Percentiles rank a stretch among this genome's conserved stretches.
Evolutionary conservation across 441 rosid genomes (phyloP).

Genomic region (Croton setiger): DNA sequence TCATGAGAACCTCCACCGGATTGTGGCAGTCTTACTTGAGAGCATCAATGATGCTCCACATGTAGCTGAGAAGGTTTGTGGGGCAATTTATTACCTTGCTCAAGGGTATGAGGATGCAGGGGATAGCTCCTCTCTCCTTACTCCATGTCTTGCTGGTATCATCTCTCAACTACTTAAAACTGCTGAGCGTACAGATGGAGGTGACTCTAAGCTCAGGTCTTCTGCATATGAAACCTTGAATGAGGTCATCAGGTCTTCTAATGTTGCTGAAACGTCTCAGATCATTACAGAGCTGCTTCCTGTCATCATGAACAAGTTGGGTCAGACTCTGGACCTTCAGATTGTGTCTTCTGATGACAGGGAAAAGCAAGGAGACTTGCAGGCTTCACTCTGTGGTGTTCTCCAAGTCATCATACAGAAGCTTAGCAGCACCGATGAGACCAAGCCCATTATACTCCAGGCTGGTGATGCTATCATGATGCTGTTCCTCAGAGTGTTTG

Average conservation of each 20-base stretch:
- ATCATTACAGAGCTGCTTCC: constrained; percentile 78
- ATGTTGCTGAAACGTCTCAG: constrained; percentile 52
- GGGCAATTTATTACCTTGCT: constrained; percentile 91
- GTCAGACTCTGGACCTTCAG: constrained; percentile 72
- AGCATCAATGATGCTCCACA: constrained; percentile 82
- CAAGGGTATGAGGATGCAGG: constrained; percentile 89
- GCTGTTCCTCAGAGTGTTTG: constrained; percentile 76
- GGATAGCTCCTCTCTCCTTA: constrained; percentile 54
- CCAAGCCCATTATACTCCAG: constrained; percentile 61
- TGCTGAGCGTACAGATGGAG: constrained; percentile 77
- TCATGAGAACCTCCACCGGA: constrained; percentile 54
- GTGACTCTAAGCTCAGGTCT: constrained; percentile 74
- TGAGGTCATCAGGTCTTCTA: constrained; percentile 86
- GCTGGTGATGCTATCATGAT: constrained; percentile 86
- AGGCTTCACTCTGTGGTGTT: constrained; percentile 92
- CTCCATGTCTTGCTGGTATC: constrained; percentile 63
- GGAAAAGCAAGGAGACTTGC: constrained; percentile 88
- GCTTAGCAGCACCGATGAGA: constrained; percentile 56
- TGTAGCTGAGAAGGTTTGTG: constrained; percentile 94
- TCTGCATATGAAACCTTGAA: constrained; percentile 89
- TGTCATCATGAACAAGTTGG: constrained; percentile 67
- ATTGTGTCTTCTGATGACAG: constrained; percentile 77
- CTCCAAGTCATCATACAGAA: constrained; percentile 94
- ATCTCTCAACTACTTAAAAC: constrained; percentile 61
- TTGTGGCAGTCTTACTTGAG: constrained; percentile 65